Evolutionary conservation across 305 asterid species (phyloP).

Genomic region (Fraxinus albicans): DNA sequence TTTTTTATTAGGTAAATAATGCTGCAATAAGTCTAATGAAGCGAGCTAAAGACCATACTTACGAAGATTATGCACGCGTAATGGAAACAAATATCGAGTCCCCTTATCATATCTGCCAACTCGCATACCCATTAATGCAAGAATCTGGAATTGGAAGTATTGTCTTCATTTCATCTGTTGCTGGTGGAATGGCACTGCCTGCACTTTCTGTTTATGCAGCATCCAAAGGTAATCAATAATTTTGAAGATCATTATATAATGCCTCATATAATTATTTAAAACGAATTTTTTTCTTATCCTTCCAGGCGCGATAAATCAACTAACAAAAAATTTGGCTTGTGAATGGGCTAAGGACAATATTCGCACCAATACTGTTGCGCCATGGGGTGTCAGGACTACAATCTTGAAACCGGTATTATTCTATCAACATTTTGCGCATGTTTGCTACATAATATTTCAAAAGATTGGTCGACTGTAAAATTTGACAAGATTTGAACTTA

Average conservation of each 20-base stretch:
- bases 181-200: conserved; percentile 62
- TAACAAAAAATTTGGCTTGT: conserved; percentile 58
- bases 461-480: background rate
- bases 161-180: conserved; percentile 69
- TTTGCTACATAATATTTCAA: background rate
- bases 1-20: conserved; percentile 52
- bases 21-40: conserved; percentile 54
- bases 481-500: background rate
- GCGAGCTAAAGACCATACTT: conserved; percentile 35
- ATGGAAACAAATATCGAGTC: conserved; percentile 56
- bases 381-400: conserved; percentile 52
- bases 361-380: conserved; percentile 56
- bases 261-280: background rate
- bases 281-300: background rate
- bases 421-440: background rate
- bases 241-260: background rate
- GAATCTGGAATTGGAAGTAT: conserved; percentile 51
- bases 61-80: conserved; percentile 42
- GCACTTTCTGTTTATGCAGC: conserved; percentile 59
- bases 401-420: conserved; percentile 33
- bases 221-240: conserved; percentile 45
- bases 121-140: conserved; percentile 62
- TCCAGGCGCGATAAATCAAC: conserved; percentile 65
- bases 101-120: conserved; percentile 57
- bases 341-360: conserved; percentile 70